Conservation (phyloP, 805 yeast species). For the Blastobotrys parvus region DNA sequence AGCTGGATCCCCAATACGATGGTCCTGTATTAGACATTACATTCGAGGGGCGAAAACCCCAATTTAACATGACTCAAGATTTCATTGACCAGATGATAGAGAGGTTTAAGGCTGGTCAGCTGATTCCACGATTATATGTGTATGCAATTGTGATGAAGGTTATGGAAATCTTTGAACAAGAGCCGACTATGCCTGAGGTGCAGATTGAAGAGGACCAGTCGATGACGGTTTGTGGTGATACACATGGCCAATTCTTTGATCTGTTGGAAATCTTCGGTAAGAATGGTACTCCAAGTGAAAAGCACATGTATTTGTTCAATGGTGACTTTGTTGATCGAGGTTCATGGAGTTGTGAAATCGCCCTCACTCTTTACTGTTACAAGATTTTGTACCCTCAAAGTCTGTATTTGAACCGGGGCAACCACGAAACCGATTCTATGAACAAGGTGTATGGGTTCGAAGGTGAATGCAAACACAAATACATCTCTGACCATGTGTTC, state of each 20-base stretch:
- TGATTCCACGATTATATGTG: slow-evolving; percentile 72
- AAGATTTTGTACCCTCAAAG: slow-evolving; percentile 67
- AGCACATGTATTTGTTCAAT: slow-evolving; percentile 77
- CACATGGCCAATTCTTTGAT: slow-evolving; percentile 95
- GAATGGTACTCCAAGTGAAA: slow-evolving; percentile 61
- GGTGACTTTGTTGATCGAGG: slow-evolving; percentile 99
- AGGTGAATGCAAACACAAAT: slow-evolving; percentile 90
- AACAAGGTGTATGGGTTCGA: slow-evolving; percentile 93
- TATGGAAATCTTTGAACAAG: slow-evolving; percentile 51
- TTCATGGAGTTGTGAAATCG: slow-evolving; percentile 97
- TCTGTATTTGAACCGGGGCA: slow-evolving; percentile 81
- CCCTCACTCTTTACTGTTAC: slow-evolving; percentile 65
- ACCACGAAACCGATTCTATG: slow-evolving; percentile 96
- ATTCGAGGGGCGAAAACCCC: slow-evolving; percentile 19
- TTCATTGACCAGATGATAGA: slow-evolving; percentile 61
- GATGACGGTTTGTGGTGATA: slow-evolving; percentile 91
- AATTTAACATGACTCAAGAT: slow-evolving; percentile 31
- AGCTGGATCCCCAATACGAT: slow-evolving; percentile 45
- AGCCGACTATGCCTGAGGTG: slow-evolving; percentile 71
- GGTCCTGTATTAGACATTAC: slow-evolving; percentile 48
- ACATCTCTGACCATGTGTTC: slow-evolving; percentile 61
- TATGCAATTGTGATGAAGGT: slow-evolving; percentile 73
- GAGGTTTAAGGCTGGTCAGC: slow-evolving; percentile 64
- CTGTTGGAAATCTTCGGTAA: slow-evolving; percentile 66
- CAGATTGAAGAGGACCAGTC: slow-evolving; percentile 30